A percentile compares a stretch with the other conserved stretches of the same genome.
Evolutionary conservation across 202 grass and related monocot species (phyloP).

Genomic region (Alloteropsis angusta): DNA sequence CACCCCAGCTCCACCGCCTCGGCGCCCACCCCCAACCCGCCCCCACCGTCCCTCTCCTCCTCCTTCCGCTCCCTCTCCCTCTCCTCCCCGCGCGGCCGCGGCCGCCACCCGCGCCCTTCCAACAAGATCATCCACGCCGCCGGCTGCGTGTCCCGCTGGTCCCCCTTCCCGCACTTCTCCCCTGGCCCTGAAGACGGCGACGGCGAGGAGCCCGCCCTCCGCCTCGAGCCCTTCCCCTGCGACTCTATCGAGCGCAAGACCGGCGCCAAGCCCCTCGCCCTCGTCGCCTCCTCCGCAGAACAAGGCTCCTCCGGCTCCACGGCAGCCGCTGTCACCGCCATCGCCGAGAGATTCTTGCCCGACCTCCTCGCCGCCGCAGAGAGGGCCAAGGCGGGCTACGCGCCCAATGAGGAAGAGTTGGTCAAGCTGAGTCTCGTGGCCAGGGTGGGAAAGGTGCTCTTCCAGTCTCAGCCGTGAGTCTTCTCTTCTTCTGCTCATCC

Average conservation of each 20-base stretch:
- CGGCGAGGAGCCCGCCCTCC: slow-evolving; percentile 1
- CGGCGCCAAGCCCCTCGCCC: slow-evolving; percentile 48
- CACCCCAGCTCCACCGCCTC: slow-evolving; percentile 15
- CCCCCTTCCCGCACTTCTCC: neutral
- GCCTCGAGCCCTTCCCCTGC: slow-evolving; percentile 39
- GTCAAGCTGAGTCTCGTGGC: slow-evolving; percentile 42
- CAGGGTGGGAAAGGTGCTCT: slow-evolving; percentile 64
- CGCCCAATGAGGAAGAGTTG: neutral
- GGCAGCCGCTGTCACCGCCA: slow-evolving; percentile 13
- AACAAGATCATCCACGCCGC: slow-evolving; percentile 37
- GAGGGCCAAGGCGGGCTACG: slow-evolving; percentile 19
- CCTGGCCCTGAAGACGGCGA: neutral
- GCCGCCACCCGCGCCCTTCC: neutral
- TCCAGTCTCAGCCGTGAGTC: slow-evolving; percentile 38
- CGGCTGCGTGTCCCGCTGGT: slow-evolving; percentile 51
- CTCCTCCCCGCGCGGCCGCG: slow-evolving; percentile 11
- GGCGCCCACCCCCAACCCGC: slow-evolving; percentile 9
- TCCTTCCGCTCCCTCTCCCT: slow-evolving; percentile 25
- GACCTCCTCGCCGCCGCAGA: slow-evolving; percentile 32
- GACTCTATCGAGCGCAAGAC: slow-evolving; percentile 32
- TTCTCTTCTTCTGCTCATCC: neutral
- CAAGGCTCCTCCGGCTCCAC: neutral
- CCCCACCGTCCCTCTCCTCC: slow-evolving; percentile 34
- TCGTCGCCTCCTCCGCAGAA: slow-evolving; percentile 16
- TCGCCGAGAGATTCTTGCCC: slow-evolving; percentile 34